Base-by-base conservation (phyloP, 257 asterid genomes). In the Fraxinus pennsylvanica region DNA sequence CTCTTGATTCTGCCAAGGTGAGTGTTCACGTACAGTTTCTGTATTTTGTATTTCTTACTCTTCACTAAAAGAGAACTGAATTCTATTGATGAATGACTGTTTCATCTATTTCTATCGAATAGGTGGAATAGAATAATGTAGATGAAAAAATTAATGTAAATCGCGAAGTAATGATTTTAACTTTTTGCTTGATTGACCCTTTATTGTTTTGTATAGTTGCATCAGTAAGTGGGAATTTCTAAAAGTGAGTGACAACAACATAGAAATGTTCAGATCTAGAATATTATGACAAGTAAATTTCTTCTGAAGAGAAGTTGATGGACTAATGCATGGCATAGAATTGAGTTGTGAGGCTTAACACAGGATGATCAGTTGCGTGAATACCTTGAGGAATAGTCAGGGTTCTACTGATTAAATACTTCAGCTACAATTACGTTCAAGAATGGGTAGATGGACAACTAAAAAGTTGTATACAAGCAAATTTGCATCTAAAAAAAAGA, bases 1-100 rank as follows among this genome's bases (percentile, higher is more conserved):
- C 98, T 41, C 98, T 93, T 3, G 98, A 87, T 78, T 83, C 92
- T 59, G 89, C 90, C 82, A 93, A 89, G 94, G 98, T 91, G 33
- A 72, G 81, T 82, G 71, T 38, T 45, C 66, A 6, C 68, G 25
- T 22, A 43, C 8, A 29, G 29, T 66, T 52, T 50, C 54, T 50
- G 29, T 61, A 22, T 3, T 75, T 41, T n/a, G 52, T 66, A 47
- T 21, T 63, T 72, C 38, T 36, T 75, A 12, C 1, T 13, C 36
- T 61, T 33, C 17, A 1, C 21, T 3, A 27, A 19, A 19, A 75
- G 3, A 21, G 7, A 33, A 43, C 36, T 33, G 70, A 68, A 65
- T 10, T 13, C 27, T 68, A 2, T 4, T 61, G 65, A 61, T 21
- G 68, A 61, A 61, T 61, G 17, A 2, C 68, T 9, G 68, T 61